Evolutionary conservation across 2,329 filamentous ascomycete species (phyloP), one percentile per base, ranked within the genome.

Genomic region (Purpureocillium lavendulum): DNA sequence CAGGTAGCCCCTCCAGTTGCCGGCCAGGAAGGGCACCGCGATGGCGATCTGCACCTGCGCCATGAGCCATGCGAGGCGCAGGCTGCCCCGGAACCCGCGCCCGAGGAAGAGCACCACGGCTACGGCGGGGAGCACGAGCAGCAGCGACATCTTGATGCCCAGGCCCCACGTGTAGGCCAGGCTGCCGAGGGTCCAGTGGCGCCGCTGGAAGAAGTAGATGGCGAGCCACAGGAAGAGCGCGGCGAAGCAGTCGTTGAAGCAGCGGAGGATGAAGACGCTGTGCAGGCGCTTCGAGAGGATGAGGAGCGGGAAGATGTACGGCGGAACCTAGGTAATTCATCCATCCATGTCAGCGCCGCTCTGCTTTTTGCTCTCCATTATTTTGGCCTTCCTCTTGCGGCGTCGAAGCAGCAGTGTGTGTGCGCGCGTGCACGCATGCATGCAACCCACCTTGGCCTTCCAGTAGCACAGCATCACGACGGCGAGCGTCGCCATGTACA

Each of bases 171-270:
- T 83, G 66, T 85, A 97, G 36, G 79, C 66, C 13, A 87, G 58
- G 36, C 79, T 81, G 7, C 82, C 92, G 1, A 82, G 52, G 18
- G 80, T 80, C 84, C 86, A 96, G 41, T 72, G 67, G 26, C 80
- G 72, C 34, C 74, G 75, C 65, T 96, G 87, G 57, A 88, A 84
- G 46, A 78, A 69, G 55, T 78, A 84, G 30, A 97, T 80, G n/a
- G 87, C 77, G 14, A 80, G 59, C 77, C 87, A 97, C 45, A 98
- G 73, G 49, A 86, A 87, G 50, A 92, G 71, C 4, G 83, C 77
- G 14, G 89, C 89, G 57, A 95, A 85, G 50, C 88, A 87, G 64
- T 98, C 92, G 63, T 98, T 98, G 71, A 98, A 98, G 55, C 90
- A 82, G 33, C 92, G 79, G 40, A 98, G 73, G 50, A 98, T 66